Evolutionary conservation across 2,329 filamentous ascomycete species (phyloP), one percentile per base, ranked within the genome.

Genomic region (Hypoxylon sp.): DNA sequence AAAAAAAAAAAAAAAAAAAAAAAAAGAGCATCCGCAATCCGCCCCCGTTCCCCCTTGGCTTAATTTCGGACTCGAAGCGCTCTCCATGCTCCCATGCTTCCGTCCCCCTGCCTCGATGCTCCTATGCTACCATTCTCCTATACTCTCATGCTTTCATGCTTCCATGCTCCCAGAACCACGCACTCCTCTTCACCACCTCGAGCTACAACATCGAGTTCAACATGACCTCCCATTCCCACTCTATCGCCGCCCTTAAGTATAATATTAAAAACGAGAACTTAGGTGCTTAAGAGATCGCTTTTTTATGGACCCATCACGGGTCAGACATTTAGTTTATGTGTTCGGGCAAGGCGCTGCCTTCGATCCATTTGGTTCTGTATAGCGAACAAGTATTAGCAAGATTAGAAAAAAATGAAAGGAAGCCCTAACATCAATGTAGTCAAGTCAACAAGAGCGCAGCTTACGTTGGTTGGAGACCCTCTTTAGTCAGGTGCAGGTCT

Each of bases 251-350:
- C 50, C 47, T 58, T 62, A 57, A 67, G 56, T 44, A 62, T 44
- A 48, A 50, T 59, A 64, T 49, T 64, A 56, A 55, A 59, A 63
- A 60, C 37, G 54, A 58, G 47, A 58, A 28, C 58, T 41, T 26
- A 26, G 24, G 24, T 26, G 26, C 30, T 39, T 50, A 53, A 62
- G 52, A 34, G 39, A 22, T 65, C 56, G 47, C 51, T 65, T 55
- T 53, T 49, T 26, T n/a, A n/a, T n/a, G 24, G n/a, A 24, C 17
- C 39, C 39, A 46, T 44, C 13, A 3, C 43, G 55, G 17, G 24
- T n/a, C 22, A n/a, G 17, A 22, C 32, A n/a, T 32, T 51, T 49
- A 62, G 30, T 88, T 86, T 86, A 86, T 87, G 66, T 90, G 87
- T 83, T 86, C 90, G 28, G 87, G 87, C 17, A 74, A 69, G 22